These are phyloP conservation scores for Chloropicon primus DNA, from an alignment of 139 green algal genomes.

Conservation along the genomic window DNA sequence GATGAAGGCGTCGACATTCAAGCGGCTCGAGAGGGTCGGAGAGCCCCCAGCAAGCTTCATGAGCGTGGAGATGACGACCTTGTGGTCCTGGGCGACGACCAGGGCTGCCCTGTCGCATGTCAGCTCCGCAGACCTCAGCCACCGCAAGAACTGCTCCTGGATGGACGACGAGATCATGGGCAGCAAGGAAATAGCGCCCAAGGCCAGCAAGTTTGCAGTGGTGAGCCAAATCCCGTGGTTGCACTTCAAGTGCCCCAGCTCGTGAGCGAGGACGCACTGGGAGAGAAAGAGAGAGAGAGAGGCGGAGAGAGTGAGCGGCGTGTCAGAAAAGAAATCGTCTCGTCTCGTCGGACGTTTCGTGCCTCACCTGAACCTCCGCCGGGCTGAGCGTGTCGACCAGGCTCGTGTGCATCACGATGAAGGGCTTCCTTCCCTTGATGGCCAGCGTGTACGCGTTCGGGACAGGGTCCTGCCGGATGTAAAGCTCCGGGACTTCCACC, in stretches of 20 bases:
- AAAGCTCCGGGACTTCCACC: conserved; percentile 76
- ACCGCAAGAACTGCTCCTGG: conserved; percentile 23
- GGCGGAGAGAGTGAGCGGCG: too few species aligned
- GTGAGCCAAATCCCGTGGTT: conserved; percentile 91
- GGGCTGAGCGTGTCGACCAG: conserved; percentile 82
- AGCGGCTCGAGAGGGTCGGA: conserved; percentile 55
- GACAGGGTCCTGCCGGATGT: conserved; percentile 62
- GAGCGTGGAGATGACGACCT: conserved; percentile 61
- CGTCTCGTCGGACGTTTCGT: too few species aligned
- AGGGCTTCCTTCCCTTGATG: conserved; percentile 72
- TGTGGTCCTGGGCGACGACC: conserved; percentile 43
- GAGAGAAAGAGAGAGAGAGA: too few species aligned
- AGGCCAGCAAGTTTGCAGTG: conserved; percentile 74
- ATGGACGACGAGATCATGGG: conserved; percentile 39
- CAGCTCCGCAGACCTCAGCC: conserved; percentile 71
- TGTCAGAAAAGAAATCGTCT: too few species aligned
- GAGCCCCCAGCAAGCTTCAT: conserved; percentile 93
- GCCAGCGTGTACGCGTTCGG: conserved; percentile 90
- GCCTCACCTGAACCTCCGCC: conserved; percentile 60
- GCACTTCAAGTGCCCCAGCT: conserved; percentile 69
- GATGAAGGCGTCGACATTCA: conserved; percentile 90
- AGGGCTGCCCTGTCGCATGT: conserved; percentile 89
- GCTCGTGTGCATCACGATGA: conserved; percentile 88
- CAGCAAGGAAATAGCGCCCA: conserved; percentile 52
- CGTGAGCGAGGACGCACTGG: conserved; percentile 40